Percentiles rank a stretch among this genome's conserved stretches.
Evolutionary conservation across 2,329 filamentous ascomycete species (phyloP).

Genomic region (Apiospora rasikravindrae): DNA sequence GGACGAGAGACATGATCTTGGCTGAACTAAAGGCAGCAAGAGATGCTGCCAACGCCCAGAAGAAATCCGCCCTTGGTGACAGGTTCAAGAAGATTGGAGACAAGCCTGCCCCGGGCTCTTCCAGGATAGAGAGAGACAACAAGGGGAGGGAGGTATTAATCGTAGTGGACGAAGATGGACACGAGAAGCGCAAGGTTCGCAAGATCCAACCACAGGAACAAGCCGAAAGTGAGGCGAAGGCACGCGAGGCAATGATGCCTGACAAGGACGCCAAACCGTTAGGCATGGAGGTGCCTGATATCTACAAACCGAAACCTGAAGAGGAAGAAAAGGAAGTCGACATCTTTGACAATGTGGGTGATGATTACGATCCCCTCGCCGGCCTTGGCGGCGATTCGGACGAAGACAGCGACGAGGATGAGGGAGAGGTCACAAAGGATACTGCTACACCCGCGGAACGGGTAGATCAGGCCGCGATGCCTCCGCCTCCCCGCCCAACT

Average conservation of each 20-base stretch:
- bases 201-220: constrained; percentile 49
- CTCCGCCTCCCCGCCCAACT: constrained; percentile 50
- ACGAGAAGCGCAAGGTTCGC: constrained; percentile 69
- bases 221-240: constrained; percentile 37
- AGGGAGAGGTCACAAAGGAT: constrained; percentile 26
- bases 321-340: constrained; percentile 62
- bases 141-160: constrained; percentile 69
- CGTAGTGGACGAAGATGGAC: constrained; percentile 68
- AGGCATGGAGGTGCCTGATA: constrained; percentile 70
- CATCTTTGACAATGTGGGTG: constrained; percentile 70
- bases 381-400: constrained; percentile 55
- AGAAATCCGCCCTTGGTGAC: constrained; percentile 58
- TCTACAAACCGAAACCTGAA: constrained; percentile 55
- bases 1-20: constrained; percentile 69
- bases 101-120: constrained; percentile 50
- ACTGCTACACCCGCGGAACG: constrained; percentile 30
- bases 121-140: constrained; percentile 64
- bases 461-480: constrained; percentile 44
- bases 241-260: constrained; percentile 53
- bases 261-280: constrained; percentile 62
- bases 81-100: constrained; percentile 70
- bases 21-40: constrained; percentile 70
- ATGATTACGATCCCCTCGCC: constrained; percentile 71
- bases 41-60: constrained; percentile 61
- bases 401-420: constrained; percentile 40